A percentile compares a stretch with the other conserved stretches of the same genome.
These are phyloP conservation scores for Lyophyllum semitale DNA, from an alignment of 768 basidiomycete genomes.

Conservation along the genomic window DNA sequence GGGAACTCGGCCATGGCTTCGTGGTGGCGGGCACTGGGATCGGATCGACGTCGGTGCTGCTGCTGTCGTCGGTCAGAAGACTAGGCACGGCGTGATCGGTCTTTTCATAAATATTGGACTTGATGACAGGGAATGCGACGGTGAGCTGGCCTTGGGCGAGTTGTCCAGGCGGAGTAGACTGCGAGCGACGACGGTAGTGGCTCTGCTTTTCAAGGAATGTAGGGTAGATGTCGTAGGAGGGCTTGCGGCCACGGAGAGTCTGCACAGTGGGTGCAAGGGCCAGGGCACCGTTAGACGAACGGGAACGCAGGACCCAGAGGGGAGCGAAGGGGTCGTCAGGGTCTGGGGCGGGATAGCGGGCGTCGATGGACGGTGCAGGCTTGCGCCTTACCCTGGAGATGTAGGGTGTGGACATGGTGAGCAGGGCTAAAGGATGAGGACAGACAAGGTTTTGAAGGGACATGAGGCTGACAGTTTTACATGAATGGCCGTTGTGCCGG, in stretches of 20 bases:
- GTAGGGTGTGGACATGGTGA: background rate
- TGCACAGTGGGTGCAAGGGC: constrained; percentile 8
- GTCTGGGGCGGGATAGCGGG: constrained; percentile 67
- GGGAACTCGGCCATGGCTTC: constrained; percentile 1
- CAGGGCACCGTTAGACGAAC: constrained; percentile 48
- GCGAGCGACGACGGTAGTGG: constrained; percentile 23
- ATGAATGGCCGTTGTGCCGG: background rate
- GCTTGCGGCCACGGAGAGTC: background rate
- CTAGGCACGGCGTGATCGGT: background rate
- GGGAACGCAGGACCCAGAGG: constrained; percentile 62
- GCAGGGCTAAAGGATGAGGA: background rate
- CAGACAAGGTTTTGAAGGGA: constrained; percentile 2
- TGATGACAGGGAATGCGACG: background rate
- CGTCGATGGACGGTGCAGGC: constrained; percentile 51
- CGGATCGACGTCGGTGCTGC: constrained; percentile 16
- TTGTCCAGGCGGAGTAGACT: constrained; percentile 14
- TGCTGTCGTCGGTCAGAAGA: constrained; percentile 13
- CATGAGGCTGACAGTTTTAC: constrained; percentile 12
- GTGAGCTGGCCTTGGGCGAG: background rate
- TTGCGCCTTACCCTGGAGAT: constrained; percentile 50
- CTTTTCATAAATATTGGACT: background rate
- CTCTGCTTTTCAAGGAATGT: constrained; percentile 4
- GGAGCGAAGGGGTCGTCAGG: constrained; percentile 72
- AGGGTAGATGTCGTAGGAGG: constrained; percentile 14
- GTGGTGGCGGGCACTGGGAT: background rate